Evolutionary conservation across 805 yeast species (phyloP), one percentile per base, ranked within the genome.

Genomic region (Nakazawaea sp.): DNA sequence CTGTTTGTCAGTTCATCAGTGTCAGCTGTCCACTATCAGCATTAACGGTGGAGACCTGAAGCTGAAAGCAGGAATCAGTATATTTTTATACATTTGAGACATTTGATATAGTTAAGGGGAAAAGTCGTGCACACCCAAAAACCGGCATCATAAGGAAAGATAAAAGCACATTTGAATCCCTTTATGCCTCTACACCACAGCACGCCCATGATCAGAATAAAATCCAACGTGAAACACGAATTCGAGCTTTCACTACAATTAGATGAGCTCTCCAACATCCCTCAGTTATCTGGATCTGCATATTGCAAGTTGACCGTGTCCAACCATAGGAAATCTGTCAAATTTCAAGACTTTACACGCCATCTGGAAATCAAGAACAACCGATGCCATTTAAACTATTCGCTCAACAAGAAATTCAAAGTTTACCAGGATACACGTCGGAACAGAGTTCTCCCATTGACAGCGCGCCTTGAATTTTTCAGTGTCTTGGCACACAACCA

Each of bases 211-310:
- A 57, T 40, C 12, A 62, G 60, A 37, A 52, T 58, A 43, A 52
- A 56, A 41, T 58, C 63, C 18, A 58, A 42, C 11, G 59, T 52
- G 12, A 58, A 46, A 24, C 32, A 42, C 40, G 76, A 75, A 57
- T 89, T 85, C 56, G 61, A 72, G 34, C 64, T 86, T 28, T 55
- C 65, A 16, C 58, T 86, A 20, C 56, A 68, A 13, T 68, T 88
- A 33, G 70, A 73, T 38, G 94, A 85, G 45, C 62, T 90, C 32
- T 70, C 80, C n/a, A 89, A 89, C 50, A 72, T 90, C 20, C 97
- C 97, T 2, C 88, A 84, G 46, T 66, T 81, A 1, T 63, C 77
- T 3, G 95, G 95, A 0, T 53, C 63, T 26, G 77, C 90, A 47
- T 77, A 57, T 44, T 72, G 87, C 15, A 76, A 78, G 41, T 32